phyloP scores from a whole-genome alignment of 2,329 filamentous ascomycete genomes.

The Eurotiales sp. region DNA sequence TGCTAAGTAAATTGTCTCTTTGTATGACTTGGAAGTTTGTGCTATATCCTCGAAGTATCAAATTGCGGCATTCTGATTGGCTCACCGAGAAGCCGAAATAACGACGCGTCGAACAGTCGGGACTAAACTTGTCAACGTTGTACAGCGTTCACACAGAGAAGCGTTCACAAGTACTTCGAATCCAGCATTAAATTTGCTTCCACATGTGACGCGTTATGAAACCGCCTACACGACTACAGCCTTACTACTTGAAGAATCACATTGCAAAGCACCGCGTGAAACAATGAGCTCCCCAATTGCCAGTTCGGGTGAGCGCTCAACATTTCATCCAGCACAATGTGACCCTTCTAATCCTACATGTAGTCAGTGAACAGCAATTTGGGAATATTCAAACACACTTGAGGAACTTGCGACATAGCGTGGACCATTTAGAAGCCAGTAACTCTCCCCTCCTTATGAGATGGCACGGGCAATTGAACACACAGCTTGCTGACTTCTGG shows the following conservation, averaged over 20 bases:
- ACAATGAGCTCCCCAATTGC: conserved; percentile 1
- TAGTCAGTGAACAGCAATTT: conserved; percentile 2
- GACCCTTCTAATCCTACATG: neutral
- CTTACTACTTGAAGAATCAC: no score
- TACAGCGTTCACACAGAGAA: neutral
- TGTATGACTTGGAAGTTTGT: no score
- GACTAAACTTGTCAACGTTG: neutral
- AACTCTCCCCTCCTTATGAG: conserved; percentile 8
- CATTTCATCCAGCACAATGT: neutral
- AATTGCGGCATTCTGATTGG: conserved; percentile 10
- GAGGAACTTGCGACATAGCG: conserved; percentile 28
- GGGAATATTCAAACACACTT: conserved; percentile 15
- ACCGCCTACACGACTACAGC: no score
- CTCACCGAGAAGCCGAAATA: conserved; percentile 6
- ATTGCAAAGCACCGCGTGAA: neutral
- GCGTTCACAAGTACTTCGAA: neutral
- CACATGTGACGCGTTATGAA: neutral
- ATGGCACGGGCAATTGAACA: neutral
- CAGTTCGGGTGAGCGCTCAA: conserved; percentile 9
- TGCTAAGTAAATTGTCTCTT: no score
- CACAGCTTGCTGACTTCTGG: conserved; percentile 4
- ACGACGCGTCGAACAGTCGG: conserved; percentile 10
- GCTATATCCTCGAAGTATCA: no score
- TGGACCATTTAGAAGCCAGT: conserved; percentile 38
- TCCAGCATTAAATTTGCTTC: neutral